Evolutionary conservation across 1,284 basidiomycete genomes (phyloP).

Genomic region (Inonotus obliquus): DNA sequence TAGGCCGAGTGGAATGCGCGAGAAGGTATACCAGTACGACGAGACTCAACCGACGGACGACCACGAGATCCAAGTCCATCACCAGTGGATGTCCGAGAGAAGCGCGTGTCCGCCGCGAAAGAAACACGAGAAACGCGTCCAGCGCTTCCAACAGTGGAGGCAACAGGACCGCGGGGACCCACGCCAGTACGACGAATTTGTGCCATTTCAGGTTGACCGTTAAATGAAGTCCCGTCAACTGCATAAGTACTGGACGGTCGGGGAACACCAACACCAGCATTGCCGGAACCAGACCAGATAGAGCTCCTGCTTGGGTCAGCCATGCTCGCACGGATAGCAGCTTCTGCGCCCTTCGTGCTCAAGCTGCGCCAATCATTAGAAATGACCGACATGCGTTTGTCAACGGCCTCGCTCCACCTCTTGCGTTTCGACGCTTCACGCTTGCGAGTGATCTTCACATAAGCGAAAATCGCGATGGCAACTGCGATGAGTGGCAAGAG

Average conservation of each 20-base stretch:
- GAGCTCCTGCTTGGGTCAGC: constrained; percentile 42
- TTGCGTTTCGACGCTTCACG: constrained; percentile 57
- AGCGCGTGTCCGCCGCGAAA: constrained; percentile 63
- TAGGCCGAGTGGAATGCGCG: constrained; percentile 55
- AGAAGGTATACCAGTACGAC: constrained; percentile 40
- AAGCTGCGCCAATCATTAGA: constrained; percentile 74
- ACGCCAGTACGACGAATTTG: constrained; percentile 43
- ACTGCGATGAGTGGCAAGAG: constrained; percentile 63
- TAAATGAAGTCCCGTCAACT: constrained; percentile 39
- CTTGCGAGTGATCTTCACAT: constrained; percentile 54
- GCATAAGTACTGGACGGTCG: constrained; percentile 47
- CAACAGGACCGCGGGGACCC: constrained; percentile 35
- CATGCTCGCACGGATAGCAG: constrained; percentile 68
- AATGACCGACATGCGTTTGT: constrained; percentile 81
- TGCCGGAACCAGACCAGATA: constrained; percentile 48
- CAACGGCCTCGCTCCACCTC: constrained; percentile 66
- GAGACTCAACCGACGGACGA: constrained; percentile 50
- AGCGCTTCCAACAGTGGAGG: constrained; percentile 37
- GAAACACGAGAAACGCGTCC: constrained; percentile 60
- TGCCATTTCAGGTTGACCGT: constrained; percentile 37
- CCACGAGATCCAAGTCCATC: constrained; percentile 21
- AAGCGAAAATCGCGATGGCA: constrained; percentile 43
- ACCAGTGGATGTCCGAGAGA: constrained; percentile 28
- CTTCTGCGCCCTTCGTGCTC: constrained; percentile 64
- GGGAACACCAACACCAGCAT: constrained; percentile 31